Conservation (phyloP, 352 stramenopile species). For the Pythium oligandrum region DNA sequence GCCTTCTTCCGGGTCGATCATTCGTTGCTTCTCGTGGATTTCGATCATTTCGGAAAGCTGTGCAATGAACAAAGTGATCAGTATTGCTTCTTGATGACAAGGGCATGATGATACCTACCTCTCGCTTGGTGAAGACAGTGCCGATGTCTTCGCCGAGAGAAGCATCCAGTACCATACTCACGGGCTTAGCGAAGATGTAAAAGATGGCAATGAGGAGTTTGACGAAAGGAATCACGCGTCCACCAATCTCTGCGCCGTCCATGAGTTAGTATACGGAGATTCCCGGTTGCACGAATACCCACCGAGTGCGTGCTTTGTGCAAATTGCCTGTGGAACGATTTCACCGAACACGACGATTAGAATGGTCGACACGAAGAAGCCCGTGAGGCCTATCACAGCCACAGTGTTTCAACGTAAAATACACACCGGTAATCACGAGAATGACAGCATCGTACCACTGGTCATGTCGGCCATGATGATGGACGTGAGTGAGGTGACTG, state of each 20-base stretch:
- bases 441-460: slow-evolving; percentile 23
- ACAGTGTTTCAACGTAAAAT: not conserved
- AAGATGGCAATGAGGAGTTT: slow-evolving; percentile 91
- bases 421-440: slow-evolving; percentile 12
- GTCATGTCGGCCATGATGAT: slow-evolving; percentile 92
- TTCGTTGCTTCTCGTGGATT: slow-evolving; percentile 93
- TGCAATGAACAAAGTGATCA: too few species aligned
- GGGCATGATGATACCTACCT: slow-evolving; percentile 23
- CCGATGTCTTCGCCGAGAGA: slow-evolving; percentile 93
- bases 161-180: slow-evolving; percentile 91
- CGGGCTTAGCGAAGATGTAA: slow-evolving; percentile 92
- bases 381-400: slow-evolving; percentile 32
- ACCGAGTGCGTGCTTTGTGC: slow-evolving; percentile 83
- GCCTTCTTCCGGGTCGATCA: slow-evolving; percentile 92
- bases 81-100: not conserved
- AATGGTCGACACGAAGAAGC: slow-evolving; percentile 90
- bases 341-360: slow-evolving; percentile 95
- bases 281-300: slow-evolving; percentile 16
- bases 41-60: slow-evolving; percentile 96
- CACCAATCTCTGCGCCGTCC: slow-evolving; percentile 43
- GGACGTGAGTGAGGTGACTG: slow-evolving; percentile 95
- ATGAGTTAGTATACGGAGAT: too few species aligned
- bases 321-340: slow-evolving; percentile 87
- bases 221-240: slow-evolving; percentile 87
- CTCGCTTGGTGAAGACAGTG: slow-evolving; percentile 91